A percentile compares a stretch with the other conserved stretches of the same genome.
Evolutionary conservation across 2,329 filamentous ascomycete species (phyloP).

Genomic region (Chaetothyriales sp.): DNA sequence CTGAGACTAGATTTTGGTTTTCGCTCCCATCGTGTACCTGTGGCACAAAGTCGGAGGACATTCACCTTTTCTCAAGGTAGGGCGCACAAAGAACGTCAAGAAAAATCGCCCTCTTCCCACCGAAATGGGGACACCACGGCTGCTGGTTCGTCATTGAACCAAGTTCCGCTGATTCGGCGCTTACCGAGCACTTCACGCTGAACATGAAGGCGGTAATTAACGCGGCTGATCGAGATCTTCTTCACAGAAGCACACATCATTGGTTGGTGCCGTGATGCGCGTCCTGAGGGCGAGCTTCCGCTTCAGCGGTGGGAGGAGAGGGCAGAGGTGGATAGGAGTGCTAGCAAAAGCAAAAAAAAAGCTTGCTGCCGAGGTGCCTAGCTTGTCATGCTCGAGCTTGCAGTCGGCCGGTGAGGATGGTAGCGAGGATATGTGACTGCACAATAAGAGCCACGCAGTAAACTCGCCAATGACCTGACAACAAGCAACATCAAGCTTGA

Average conservation of each 20-base stretch:
- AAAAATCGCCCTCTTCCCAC: slow-evolving; percentile 65
- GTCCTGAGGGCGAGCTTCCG: slow-evolving; percentile 31
- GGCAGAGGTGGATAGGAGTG: slow-evolving; percentile 29
- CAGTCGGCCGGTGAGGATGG: not conserved
- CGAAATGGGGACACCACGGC: slow-evolving; percentile 23
- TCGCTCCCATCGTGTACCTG: slow-evolving; percentile 44
- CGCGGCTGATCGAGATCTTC: slow-evolving; percentile 48
- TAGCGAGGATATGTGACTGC: not conserved
- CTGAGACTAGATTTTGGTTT: slow-evolving; percentile 90
- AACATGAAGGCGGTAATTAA: slow-evolving; percentile 49
- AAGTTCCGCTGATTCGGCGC: slow-evolving; percentile 36
- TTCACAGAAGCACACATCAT: slow-evolving; percentile 32
- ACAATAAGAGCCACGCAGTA: not conserved
- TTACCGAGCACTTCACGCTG: slow-evolving; percentile 38
- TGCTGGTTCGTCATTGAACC: slow-evolving; percentile 18
- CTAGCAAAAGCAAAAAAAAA: slow-evolving; percentile 19
- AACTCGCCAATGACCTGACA: slow-evolving; percentile 12
- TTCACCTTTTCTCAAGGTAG: slow-evolving; percentile 33
- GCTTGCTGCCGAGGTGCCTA: not conserved
- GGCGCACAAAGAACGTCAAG: slow-evolving; percentile 86
- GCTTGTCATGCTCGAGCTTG: not conserved
- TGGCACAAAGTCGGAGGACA: slow-evolving; percentile 21
- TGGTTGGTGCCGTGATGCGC: slow-evolving; percentile 40
- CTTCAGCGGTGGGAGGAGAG: slow-evolving; percentile 18
- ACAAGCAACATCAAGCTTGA: slow-evolving; percentile 14